Percentiles rank a stretch among this genome's conserved stretches.
phyloP scores from a whole-genome alignment of 768 basidiomycete genomes.

The Tricholoma furcatifolium region DNA sequence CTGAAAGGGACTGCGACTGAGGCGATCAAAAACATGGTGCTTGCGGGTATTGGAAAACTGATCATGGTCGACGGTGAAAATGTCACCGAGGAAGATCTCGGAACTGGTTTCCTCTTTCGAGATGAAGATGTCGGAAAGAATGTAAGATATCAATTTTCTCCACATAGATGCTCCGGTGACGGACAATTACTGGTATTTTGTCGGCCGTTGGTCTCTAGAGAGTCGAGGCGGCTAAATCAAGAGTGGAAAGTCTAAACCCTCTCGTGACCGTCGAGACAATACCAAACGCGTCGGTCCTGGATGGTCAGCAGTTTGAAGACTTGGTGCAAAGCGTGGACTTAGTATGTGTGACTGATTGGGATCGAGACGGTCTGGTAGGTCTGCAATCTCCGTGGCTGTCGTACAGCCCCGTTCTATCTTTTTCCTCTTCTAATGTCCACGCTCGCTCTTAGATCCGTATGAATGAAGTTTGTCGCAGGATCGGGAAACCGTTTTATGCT shows the following conservation, averaged over 20 bases:
- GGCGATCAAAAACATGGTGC: constrained; percentile 94
- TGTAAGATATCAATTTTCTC: constrained; percentile 42
- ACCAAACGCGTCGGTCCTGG: constrained; percentile 46
- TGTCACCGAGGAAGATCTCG: constrained; percentile 84
- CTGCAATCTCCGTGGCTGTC: constrained; percentile 8
- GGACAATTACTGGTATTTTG: constrained; percentile 40
- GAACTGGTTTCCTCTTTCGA: constrained; percentile 90
- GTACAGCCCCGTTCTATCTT: background rate
- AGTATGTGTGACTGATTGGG: constrained; percentile 84
- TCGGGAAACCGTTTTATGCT: constrained; percentile 82
- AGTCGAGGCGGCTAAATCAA: constrained; percentile 78
- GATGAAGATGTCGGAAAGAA: constrained; percentile 91
- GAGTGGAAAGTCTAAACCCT: constrained; percentile 90
- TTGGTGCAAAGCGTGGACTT: constrained; percentile 73
- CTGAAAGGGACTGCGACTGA: constrained; percentile 88
- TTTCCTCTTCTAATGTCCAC: constrained; percentile 12
- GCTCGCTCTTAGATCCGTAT: constrained; percentile 56
- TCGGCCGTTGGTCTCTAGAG: constrained; percentile 53
- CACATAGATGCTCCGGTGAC: constrained; percentile 14
- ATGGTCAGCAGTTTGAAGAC: constrained; percentile 51
- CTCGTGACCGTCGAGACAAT: constrained; percentile 80
- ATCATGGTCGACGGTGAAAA: constrained; percentile 77
- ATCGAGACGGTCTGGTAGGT: constrained; percentile 69
- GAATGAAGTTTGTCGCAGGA: constrained; percentile 76
- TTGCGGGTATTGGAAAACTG: constrained; percentile 92